phyloP scores from a whole-genome alignment of 768 basidiomycete species.

The Mycena latifolia region DNA sequence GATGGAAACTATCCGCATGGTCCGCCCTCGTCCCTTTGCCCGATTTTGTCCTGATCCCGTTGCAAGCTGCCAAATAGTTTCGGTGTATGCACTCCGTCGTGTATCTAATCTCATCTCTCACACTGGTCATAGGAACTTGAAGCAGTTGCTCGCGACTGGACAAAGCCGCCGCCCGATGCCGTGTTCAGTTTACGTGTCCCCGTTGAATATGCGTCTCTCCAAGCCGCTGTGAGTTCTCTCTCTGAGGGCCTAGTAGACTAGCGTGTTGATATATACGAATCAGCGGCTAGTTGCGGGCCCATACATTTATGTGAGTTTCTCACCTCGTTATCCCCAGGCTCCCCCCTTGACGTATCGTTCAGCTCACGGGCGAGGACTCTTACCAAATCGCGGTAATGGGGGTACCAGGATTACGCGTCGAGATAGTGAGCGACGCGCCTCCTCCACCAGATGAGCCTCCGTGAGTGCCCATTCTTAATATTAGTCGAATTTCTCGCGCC shows the following conservation, averaged over 20 bases:
- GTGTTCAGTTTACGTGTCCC: slow-evolving; percentile 83
- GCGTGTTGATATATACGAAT: slow-evolving; percentile 33
- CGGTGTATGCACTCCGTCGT: slow-evolving; percentile 56
- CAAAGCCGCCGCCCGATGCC: slow-evolving; percentile 86
- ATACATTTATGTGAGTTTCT: slow-evolving; percentile 79
- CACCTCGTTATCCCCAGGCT: slow-evolving; percentile 19
- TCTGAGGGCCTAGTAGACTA: slow-evolving; percentile 29
- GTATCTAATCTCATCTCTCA: slow-evolving; percentile 21
- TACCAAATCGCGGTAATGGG: slow-evolving; percentile 91
- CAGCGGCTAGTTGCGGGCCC: slow-evolving; percentile 86
- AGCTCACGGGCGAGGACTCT: slow-evolving; percentile 89
- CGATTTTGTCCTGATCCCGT: slow-evolving; percentile 31
- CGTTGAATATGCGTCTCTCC: slow-evolving; percentile 88
- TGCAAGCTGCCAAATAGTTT: slow-evolving; percentile 76
- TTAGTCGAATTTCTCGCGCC: slow-evolving; percentile 24
- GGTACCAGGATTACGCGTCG: slow-evolving; percentile 84
- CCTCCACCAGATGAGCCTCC: slow-evolving; percentile 88
- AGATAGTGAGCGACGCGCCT: slow-evolving; percentile 88
- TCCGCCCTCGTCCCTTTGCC: slow-evolving; percentile 42
- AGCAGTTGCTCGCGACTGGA: slow-evolving; percentile 85
- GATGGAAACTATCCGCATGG: slow-evolving; percentile 88
- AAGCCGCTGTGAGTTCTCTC: slow-evolving; percentile 76
- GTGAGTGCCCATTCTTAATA: slow-evolving; percentile 57
- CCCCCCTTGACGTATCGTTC: slow-evolving; percentile 26
- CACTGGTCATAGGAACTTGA: slow-evolving; percentile 75